Evolutionary conservation across 2,329 filamentous ascomycete species (phyloP), one percentile per base, ranked within the genome.

Genomic region (Cercospora sp.): DNA sequence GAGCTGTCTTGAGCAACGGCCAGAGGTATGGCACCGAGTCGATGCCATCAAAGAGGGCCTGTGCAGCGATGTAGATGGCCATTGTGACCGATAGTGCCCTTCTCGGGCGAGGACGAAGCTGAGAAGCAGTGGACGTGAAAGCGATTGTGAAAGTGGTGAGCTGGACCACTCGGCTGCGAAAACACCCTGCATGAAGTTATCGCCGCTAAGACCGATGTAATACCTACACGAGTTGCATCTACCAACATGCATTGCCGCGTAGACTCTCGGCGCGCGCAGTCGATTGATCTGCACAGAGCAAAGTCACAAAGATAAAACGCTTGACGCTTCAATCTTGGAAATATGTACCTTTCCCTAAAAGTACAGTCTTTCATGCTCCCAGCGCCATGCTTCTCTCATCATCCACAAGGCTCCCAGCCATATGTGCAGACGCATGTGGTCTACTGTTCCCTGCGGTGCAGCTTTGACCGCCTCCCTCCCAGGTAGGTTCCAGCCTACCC

Each of bases 11-110:
- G 66, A 89, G 74, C 31, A 77, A 55, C 5, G 76, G 70, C 68
- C 74, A 76, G 48, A 78, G 53, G 63, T 72, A 76, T 18, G 78
- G 77, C 23, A 86, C 76, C 4, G 83, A 80, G 75, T 83, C 83
- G 65, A 84, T 80, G 68, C 89, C 89, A 75, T 88, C 82, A 63
- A 79, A 78, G 57, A 87, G 77, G 45, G 81, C 84, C 75, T 87
- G 80, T 55, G 81, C 80, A 71, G 89, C 80, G 67, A 90, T 81
- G 68, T 86, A 85, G 73, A 91, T 83, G 72, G 88, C 87, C 89
- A 91, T 91, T 12, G n/a, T 66, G 65, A 16, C 26, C 26, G 18
- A 5, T 20, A 20, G 20, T 60, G 64, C 64, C 64, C 57, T 31
- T 28, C 13, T 10, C 7, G 64, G 55, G 64, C 64, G 55, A 39